Evolutionary conservation across 2,329 filamentous ascomycete genomes (phyloP).

Genomic region (Diaporthe sp.): DNA sequence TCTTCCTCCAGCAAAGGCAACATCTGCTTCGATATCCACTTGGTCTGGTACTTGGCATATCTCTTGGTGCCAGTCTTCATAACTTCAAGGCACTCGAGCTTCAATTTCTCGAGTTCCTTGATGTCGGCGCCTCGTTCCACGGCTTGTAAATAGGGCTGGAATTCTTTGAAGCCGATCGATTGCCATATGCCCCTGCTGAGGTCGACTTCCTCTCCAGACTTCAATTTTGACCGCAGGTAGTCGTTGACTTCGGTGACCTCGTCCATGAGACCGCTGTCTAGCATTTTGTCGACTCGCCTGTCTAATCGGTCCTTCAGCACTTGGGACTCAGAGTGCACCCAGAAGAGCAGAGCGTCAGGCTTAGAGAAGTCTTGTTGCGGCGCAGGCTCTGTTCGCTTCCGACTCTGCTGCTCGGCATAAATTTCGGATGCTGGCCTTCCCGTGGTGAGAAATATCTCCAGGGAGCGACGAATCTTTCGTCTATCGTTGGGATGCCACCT

Average conservation of each 20-base stretch:
- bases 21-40: conserved; percentile 90
- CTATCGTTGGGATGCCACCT: conserved; percentile 95
- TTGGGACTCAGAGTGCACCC: conserved; percentile 84
- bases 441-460: conserved; percentile 90
- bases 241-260: conserved; percentile 63
- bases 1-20: conserved; percentile 75
- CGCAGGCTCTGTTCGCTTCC: conserved; percentile 46
- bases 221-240: conserved; percentile 51
- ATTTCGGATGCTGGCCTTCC: conserved; percentile 87
- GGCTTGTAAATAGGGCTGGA: conserved; percentile 77
- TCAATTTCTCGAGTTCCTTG: conserved; percentile 67
- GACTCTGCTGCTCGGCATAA: conserved; percentile 80
- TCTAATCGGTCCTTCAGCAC: conserved; percentile 79
- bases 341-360: conserved; percentile 78
- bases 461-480: conserved; percentile 88
- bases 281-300: conserved; percentile 86
- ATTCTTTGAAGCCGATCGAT: conserved; percentile 95
- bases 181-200: conserved; percentile 91
- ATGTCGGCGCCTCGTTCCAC: conserved; percentile 49
- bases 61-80: conserved; percentile 88
- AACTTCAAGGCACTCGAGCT: conserved; percentile 73
- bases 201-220: conserved; percentile 71
- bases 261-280: conserved; percentile 66
- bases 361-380: conserved; percentile 44
- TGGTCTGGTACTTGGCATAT: conserved; percentile 86